Conservation (phyloP, 208 protist species). For the Leishmania lainsoni region DNA sequence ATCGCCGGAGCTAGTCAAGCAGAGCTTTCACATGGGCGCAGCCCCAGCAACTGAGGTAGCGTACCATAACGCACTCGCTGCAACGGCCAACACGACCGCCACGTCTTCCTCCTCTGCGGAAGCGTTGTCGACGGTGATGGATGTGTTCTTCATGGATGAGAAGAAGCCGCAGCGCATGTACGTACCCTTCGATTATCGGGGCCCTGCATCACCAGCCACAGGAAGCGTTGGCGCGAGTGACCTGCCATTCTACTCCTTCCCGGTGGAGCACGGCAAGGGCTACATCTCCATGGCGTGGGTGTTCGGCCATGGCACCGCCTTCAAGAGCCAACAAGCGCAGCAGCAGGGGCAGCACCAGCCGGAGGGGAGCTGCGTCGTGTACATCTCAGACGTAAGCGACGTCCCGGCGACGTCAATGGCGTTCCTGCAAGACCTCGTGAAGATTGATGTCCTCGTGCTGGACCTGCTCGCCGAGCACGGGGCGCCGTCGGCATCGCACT, state of each 20-base stretch:
- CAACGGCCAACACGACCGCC: slow-evolving; percentile 14
- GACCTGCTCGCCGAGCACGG: slow-evolving; percentile 70
- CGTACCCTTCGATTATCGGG: slow-evolving; percentile 31
- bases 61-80: slow-evolving; percentile 13
- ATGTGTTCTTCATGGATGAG: slow-evolving; percentile 52
- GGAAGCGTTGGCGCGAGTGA: slow-evolving; percentile 4
- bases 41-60: slow-evolving; percentile 17
- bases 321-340: slow-evolving; percentile 41
- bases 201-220: background rate
- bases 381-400: slow-evolving; percentile 82
- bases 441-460: slow-evolving; percentile 84
- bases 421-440: slow-evolving; percentile 76
- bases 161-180: slow-evolving; percentile 46
- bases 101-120: slow-evolving; percentile 10
- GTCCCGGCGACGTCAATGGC: slow-evolving; percentile 48
- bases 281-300: slow-evolving; percentile 87
- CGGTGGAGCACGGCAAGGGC: slow-evolving; percentile 72
- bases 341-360: background rate
- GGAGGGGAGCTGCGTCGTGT: slow-evolving; percentile 67
- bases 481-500: slow-evolving; percentile 53
- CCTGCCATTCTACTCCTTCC: slow-evolving; percentile 69
- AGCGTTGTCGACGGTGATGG: slow-evolving; percentile 24
- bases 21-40: slow-evolving; percentile 32
- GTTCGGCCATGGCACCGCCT: slow-evolving; percentile 71
- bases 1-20: slow-evolving; percentile 34